These are phyloP conservation scores for Magnusiomyces ingens DNA, from an alignment of 1,139 yeast species.

Conservation along the genomic window DNA sequence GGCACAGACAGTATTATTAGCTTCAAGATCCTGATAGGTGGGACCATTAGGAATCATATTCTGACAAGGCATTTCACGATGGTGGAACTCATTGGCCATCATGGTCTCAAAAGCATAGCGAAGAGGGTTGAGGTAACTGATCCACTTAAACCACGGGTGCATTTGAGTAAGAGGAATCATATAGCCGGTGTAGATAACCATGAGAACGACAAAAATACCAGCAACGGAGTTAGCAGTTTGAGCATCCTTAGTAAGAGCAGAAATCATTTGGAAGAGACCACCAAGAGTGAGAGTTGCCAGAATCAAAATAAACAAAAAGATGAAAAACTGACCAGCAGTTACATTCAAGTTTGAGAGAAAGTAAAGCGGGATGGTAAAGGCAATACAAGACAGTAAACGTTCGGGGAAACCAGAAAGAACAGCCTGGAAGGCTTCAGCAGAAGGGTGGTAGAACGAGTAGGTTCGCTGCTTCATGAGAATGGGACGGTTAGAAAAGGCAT, in stretches of 20 bases:
- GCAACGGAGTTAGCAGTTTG: conserved; percentile 56
- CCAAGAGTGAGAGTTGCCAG: conserved; percentile 41
- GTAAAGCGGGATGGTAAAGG: conserved; percentile 35
- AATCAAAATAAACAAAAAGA: conserved; percentile 31
- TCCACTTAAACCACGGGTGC: conserved; percentile 50
- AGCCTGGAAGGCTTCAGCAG: conserved; percentile 39
- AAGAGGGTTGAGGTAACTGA: conserved; percentile 43
- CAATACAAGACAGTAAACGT: conserved; percentile 28
- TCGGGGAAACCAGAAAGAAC: conserved; percentile 35
- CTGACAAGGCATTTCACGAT: conserved; percentile 37
- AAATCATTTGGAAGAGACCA: conserved; percentile 52
- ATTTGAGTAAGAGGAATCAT: conserved; percentile 43
- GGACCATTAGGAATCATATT: conserved; percentile 31
- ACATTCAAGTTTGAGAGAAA: conserved; percentile 36
- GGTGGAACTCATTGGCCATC: conserved; percentile 42
- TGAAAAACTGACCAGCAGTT: conserved; percentile 39
- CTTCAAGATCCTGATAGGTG: conserved; percentile 34
- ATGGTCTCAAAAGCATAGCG: conserved; percentile 42
- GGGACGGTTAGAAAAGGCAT: conserved; percentile 36
- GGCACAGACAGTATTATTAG: conserved; percentile 38
- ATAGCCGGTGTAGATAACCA: conserved; percentile 33
- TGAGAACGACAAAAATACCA: conserved; percentile 40
- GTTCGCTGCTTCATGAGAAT: conserved; percentile 39
- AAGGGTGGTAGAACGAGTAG: conserved; percentile 41
- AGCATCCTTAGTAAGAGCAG: conserved; percentile 47